Evolutionary conservation across 176 grass and related monocot species (phyloP).

Genomic region (Ananas comosus): DNA sequence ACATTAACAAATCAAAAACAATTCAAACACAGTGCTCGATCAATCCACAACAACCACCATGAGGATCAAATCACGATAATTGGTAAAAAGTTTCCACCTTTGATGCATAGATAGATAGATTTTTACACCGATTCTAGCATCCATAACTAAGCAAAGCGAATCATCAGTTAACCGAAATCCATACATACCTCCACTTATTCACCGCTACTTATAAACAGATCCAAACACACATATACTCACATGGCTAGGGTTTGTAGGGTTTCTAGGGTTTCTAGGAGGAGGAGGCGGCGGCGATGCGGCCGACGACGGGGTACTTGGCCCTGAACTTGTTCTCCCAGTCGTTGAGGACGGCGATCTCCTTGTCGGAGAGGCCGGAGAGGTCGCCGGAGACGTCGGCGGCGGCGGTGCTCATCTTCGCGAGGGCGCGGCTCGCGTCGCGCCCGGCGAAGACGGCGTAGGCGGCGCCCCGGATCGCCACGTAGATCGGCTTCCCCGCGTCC

Average conservation of each 20-base stretch:
- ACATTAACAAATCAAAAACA: no score
- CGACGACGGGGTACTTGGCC: slow-evolving; percentile 84
- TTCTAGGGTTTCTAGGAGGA: background rate
- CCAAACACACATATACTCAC: background rate
- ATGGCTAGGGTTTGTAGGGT: background rate
- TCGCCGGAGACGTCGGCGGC: slow-evolving; percentile 50
- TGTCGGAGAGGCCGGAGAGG: slow-evolving; percentile 60
- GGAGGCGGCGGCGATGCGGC: slow-evolving; percentile 33
- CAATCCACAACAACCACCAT: no score
- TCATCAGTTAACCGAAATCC: background rate
- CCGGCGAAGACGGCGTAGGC: slow-evolving; percentile 79
- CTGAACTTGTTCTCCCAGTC: slow-evolving; percentile 98
- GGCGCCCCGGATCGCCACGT: slow-evolving; percentile 67
- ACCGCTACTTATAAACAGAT: background rate
- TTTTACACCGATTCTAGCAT: no score
- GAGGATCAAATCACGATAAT: no score
- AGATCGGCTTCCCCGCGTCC: slow-evolving; percentile 78
- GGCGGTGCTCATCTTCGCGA: slow-evolving; percentile 92
- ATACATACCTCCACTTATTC: background rate
- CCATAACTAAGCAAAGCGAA: no score
- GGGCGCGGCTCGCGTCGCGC: slow-evolving; percentile 75
- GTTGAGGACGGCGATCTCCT: slow-evolving; percentile 67
- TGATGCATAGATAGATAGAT: no score
- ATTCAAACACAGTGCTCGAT: no score
- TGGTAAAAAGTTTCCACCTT: no score